Evolutionary conservation across 2,329 filamentous ascomycete species (phyloP), one percentile per base, ranked within the genome.

Genomic region (Diaporthe citrichinensis): DNA sequence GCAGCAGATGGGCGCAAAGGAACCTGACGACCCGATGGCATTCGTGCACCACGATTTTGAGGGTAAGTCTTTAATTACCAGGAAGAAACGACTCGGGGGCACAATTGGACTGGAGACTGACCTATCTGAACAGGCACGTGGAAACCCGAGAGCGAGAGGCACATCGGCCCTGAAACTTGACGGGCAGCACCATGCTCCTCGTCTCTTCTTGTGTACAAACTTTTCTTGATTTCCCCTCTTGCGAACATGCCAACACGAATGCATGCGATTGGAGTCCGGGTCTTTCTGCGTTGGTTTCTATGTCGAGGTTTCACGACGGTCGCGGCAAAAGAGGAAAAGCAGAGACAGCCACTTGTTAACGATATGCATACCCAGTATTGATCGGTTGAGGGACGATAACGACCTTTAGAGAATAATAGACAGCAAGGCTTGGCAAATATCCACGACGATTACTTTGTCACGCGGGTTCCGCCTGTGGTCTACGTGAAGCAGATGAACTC

Each of bases 21-120:
- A 97, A 77, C 90, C 92, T 57, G 95, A 98, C 79, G 94, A 98
- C 82, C 95, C 95, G 1, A 96, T 98, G 95, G 97, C 97, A 2
- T 98, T 98, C 87, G 97, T 99, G 77, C 96, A 97, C 86, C 97
- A 99, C 86, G 93, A 95, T 73, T 99, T 99, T 84, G 95, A 98
- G 88, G 97, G 96, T 97, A 87, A 79, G 89, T 84, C 69, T 10
- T 17, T 28, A 28, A 58, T 23, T n/a, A 31, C n/a, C 36, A 34
- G 36, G 28, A 31, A n/a, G 15, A 25, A 15, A 20, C 39, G 31
- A 69, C 7, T 17, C n/a, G 74, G 15, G 17, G 74, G 61, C 12
- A 8, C 34, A 6, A 55, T 28, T 14, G 23, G 49, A 44, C 44
- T 74, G 31, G 55, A 51, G 25, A 73, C 78, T 82, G 71, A 82